Evolutionary conservation across 2,329 filamentous ascomycete genomes (phyloP).

Genomic region (Diaporthe ilicicola): DNA sequence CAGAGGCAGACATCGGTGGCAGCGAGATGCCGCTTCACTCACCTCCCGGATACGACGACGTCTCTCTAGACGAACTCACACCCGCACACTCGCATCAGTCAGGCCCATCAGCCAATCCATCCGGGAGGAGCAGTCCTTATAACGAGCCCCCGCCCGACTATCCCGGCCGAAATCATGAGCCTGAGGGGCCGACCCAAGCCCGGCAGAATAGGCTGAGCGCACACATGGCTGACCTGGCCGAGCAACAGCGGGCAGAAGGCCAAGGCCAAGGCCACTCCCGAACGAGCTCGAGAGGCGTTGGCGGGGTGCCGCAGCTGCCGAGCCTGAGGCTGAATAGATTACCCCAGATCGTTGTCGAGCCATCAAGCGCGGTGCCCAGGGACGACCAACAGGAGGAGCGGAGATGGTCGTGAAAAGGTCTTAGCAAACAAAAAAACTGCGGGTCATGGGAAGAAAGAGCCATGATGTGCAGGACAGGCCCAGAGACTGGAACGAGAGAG

Average conservation of each 20-base stretch:
- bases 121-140: slow-evolving; percentile 51
- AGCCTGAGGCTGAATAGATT: slow-evolving; percentile 58
- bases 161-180: slow-evolving; percentile 43
- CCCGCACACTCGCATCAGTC: slow-evolving; percentile 38
- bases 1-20: slow-evolving; percentile 56
- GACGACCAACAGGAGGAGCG: slow-evolving; percentile 29
- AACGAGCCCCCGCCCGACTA: slow-evolving; percentile 63
- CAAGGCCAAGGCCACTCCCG: slow-evolving; percentile 22
- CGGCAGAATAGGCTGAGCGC: slow-evolving; percentile 44
- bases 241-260: slow-evolving; percentile 21
- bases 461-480: no score
- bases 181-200: slow-evolving; percentile 36
- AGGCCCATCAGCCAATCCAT: slow-evolving; percentile 34
- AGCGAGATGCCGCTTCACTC: slow-evolving; percentile 52
- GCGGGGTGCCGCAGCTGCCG: slow-evolving; percentile 58
- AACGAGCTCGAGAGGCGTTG: slow-evolving; percentile 45
- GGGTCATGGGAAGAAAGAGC: neutral
- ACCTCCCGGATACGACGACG: slow-evolving; percentile 64
- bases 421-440: no score
- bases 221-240: slow-evolving; percentile 43
- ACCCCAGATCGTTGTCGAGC: slow-evolving; percentile 68
- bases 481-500: neutral
- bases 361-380: slow-evolving; percentile 51
- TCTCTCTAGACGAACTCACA: slow-evolving; percentile 52
- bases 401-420: neutral